These are phyloP conservation scores for Pseudozyma tsukubaensis DNA, from an alignment of 1,284 basidiomycete species.

Conservation along the genomic window DNA sequence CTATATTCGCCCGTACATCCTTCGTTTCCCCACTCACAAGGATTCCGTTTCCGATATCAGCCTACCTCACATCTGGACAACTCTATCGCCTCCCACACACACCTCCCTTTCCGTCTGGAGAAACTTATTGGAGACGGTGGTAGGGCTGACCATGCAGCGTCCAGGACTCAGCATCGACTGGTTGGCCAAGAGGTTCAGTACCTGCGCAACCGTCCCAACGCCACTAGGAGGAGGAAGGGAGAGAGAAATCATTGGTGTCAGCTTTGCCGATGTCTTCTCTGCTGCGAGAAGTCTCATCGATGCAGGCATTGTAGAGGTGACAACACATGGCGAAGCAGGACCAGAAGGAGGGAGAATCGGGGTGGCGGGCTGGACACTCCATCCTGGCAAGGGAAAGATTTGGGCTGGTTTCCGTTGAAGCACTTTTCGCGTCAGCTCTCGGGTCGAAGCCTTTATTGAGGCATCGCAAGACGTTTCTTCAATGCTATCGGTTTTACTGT, in stretches of 20 bases:
- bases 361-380: conserved; percentile 7
- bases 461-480: no score
- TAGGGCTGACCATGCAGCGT: conserved; percentile 5
- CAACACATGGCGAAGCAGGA: background rate
- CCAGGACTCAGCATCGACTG: conserved; percentile 18
- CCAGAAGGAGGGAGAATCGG: background rate
- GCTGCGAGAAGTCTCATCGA: conserved; percentile 1
- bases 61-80: conserved; percentile 37
- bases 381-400: conserved; percentile 3
- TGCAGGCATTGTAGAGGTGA: background rate
- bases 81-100: conserved; percentile 23
- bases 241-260: conserved; percentile 4
- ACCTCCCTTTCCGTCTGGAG: conserved; percentile 8
- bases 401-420: conserved; percentile 27
- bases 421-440: background rate
- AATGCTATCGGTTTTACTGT: no score
- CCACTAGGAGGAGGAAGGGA: no score
- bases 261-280: conserved; percentile 20
- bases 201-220: no score
- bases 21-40: conserved; percentile 3
- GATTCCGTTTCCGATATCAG: background rate
- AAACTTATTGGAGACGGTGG: conserved; percentile 12
- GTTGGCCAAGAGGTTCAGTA: conserved; percentile 16
- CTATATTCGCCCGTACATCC: conserved; percentile 6
- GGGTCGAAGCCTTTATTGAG: no score